phyloP scores from a whole-genome alignment of 805 yeast species.

The Starmerella floris region DNA sequence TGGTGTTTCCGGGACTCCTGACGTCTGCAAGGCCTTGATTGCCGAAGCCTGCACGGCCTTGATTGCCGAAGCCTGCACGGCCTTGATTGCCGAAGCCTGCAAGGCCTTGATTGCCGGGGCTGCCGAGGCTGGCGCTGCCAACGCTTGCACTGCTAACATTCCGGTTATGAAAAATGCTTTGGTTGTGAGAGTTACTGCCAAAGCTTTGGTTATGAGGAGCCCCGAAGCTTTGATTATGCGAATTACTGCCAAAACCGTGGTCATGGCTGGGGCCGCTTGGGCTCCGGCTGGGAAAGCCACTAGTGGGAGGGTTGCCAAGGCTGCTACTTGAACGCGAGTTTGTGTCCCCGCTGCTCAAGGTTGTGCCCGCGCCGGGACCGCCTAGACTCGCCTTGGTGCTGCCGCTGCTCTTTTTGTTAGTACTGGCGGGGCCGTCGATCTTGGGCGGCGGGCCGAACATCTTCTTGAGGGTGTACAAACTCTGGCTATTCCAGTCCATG shows the following conservation, averaged over 20 bases:
- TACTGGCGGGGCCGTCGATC: background rate
- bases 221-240: no score
- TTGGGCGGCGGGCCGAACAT: conserved; percentile 2
- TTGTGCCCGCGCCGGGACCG: background rate
- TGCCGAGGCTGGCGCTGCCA: background rate
- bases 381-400: background rate
- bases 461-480: background rate
- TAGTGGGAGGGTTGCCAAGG: background rate
- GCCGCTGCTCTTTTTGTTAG: no score
- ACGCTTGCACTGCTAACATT: no score
- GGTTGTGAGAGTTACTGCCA: no score
- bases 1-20: no score
- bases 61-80: no score
- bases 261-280: no score
- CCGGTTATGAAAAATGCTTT: no score
- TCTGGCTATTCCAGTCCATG: conserved; percentile 12
- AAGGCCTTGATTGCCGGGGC: background rate
- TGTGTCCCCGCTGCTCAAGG: background rate
- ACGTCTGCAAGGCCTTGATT: background rate
- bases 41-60: background rate
- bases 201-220: no score
- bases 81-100: background rate
- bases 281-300: background rate
- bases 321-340: background rate
- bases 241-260: no score